phyloP scores from a whole-genome alignment of 176 grass and related monocot species.

The Eleusine indica region DNA sequence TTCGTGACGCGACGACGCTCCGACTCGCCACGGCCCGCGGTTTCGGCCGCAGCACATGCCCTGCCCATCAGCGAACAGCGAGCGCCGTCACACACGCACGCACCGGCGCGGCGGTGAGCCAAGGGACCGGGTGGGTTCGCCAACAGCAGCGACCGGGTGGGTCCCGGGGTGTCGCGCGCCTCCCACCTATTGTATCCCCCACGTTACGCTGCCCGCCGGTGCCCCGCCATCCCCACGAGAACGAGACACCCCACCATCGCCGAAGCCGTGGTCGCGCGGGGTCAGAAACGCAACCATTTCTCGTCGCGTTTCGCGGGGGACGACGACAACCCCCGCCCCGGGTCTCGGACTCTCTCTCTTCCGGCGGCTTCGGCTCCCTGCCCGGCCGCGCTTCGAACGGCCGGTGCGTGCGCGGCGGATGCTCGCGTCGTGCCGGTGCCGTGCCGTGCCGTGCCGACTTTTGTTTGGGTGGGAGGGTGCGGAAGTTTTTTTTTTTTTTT shows the following conservation, averaged over 20 bases:
- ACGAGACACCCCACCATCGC: conserved; percentile 1
- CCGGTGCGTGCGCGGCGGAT: no score
- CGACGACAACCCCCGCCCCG: no score
- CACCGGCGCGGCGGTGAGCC: conserved; percentile 15
- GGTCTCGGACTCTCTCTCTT: neutral
- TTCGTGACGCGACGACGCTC: neutral
- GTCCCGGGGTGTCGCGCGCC: conserved; percentile 25
- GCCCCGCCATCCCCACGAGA: conserved; percentile 32
- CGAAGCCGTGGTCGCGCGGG: conserved; percentile 11
- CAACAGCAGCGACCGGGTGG: neutral
- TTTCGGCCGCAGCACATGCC: conserved; percentile 35
- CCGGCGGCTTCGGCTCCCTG: conserved; percentile 19
- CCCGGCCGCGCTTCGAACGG: neutral
- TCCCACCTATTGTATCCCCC: neutral
- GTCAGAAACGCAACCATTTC: neutral
- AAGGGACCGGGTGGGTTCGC: neutral
- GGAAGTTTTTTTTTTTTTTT: no score
- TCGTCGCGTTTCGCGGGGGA: neutral
- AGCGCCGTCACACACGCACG: neutral
- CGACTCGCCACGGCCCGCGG: conserved; percentile 7
- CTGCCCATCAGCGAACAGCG: neutral
- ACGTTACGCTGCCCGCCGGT: conserved; percentile 48
- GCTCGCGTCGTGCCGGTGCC: conserved; percentile 5
- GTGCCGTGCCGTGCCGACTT: conserved; percentile 23
- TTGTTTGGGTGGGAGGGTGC: neutral